A percentile compares a stretch with the other conserved stretches of the same genome.
These are phyloP conservation scores for Zarea fungicola DNA, from an alignment of 2,329 filamentous ascomycete species.

Conservation along the genomic window DNA sequence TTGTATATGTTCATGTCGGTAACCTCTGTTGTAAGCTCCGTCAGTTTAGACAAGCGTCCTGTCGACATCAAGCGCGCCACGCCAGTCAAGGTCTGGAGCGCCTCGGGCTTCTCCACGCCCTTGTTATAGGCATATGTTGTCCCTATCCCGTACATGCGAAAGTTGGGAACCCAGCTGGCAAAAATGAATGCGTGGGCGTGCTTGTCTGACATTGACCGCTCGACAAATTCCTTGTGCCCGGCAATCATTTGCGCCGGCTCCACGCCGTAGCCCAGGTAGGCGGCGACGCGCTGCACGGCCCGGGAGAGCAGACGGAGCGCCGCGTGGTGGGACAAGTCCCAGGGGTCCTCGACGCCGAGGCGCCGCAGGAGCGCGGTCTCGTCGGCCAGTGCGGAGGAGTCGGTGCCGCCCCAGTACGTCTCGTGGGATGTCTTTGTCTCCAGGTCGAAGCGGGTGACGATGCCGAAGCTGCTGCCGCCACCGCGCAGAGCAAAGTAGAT, in stretches of 20 bases:
- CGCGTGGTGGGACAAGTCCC: background rate
- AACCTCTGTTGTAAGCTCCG: too few relatives aligned
- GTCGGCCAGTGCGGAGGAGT: background rate
- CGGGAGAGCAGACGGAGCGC: background rate
- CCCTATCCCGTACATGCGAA: too few relatives aligned
- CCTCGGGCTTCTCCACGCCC: background rate
- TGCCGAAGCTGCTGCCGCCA: slow-evolving; percentile 39
- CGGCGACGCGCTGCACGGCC: background rate
- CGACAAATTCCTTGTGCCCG: too few relatives aligned
- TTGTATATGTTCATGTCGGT: background rate
- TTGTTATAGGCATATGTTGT: background rate
- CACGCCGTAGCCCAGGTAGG: background rate
- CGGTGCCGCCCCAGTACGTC: background rate
- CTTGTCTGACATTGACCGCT: too few relatives aligned
- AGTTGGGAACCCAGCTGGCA: too few relatives aligned
- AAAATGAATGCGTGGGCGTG: background rate
- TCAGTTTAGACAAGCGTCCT: too few relatives aligned
- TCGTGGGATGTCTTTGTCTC: background rate
- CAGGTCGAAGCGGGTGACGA: slow-evolving; percentile 22
- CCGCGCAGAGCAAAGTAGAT: slow-evolving; percentile 40
- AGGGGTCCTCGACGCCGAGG: background rate
- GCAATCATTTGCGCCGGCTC: too few relatives aligned
- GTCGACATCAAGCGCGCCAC: too few relatives aligned
- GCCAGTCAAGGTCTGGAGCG: background rate
- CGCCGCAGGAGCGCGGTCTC: background rate